Base-by-base conservation (phyloP, 768 basidiomycete genomes). In the Punctularia strigosozonata region DNA sequence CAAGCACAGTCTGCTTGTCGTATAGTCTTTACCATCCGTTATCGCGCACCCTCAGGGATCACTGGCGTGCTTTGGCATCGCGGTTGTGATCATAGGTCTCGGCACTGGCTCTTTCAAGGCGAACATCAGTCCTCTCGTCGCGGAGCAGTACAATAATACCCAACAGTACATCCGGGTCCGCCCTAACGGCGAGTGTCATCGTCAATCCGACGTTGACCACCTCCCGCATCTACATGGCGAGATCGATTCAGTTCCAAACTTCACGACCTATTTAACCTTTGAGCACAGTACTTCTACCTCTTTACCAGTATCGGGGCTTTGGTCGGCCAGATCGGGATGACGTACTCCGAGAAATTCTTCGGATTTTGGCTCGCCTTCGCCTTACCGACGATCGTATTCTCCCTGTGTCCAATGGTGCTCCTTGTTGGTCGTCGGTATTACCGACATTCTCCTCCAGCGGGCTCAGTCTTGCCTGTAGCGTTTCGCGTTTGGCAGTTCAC, bases 271-370 rank as follows among this genome's bases (percentile, higher is more conserved):
- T 8, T 28, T 2, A 18, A 31, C 30, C 18, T 18, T 20, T 10
- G 5, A 35, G 21, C 25, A 14, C 39, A 48, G 48, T 49, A 46
- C 38, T 50, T 50, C 36, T 49, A 50, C 53, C 61, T 76, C 46
- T 80, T 79, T 56, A 80, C 80, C 52, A 85, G 84, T 53, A 55
- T 82, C 37, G 83, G 83, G 2, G 73, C 84, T 0, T 60, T 84
- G 18, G 44, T 75, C 24, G 83, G 80, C 18, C 80, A 81, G 54
- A 70, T 83, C 30, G 54, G 61, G 14, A 82, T 81, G 80, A 69
- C 75, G 1, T 82, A 77, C 49, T 62, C 76, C 17, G 73, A 77
- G 53, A 76, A 74, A 61, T 70, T 74, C 43, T 71, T 78, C 33
- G 79, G 79, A 5, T 82, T 69, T 55, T 81, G 68, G 62, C 65